Percentiles rank a stretch among this genome's conserved stretches.
phyloP scores from a whole-genome alignment of 2,329 filamentous ascomycete genomes.

The Colletotrichum truncatum region DNA sequence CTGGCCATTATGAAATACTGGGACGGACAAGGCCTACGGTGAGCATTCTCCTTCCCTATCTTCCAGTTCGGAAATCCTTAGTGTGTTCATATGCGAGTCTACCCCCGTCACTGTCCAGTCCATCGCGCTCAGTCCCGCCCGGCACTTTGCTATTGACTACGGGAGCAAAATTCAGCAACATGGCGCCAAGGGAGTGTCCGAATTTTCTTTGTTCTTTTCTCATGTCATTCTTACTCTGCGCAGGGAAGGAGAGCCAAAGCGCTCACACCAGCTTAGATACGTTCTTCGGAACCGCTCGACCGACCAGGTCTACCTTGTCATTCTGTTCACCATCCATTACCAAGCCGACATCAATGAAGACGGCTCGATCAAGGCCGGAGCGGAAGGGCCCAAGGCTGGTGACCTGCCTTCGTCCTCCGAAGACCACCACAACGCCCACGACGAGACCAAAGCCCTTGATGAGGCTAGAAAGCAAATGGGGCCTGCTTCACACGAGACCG shows the following conservation, averaged over 20 bases:
- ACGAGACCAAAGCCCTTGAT: slow-evolving; percentile 47
- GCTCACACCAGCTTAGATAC: slow-evolving; percentile 89
- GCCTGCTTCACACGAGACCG: slow-evolving; percentile 33
- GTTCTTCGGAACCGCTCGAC: slow-evolving; percentile 85
- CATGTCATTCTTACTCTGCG: slow-evolving; percentile 33
- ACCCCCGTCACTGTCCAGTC: background rate
- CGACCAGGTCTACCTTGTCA: slow-evolving; percentile 79
- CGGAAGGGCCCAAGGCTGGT: slow-evolving; percentile 41
- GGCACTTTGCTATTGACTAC: background rate
- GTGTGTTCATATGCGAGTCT: slow-evolving; percentile 12
- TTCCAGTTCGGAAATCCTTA: background rate
- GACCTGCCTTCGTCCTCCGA: slow-evolving; percentile 20
- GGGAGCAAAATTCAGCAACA: background rate
- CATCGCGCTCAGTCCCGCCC: background rate
- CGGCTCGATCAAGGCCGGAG: slow-evolving; percentile 58
- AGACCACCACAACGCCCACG: slow-evolving; percentile 36
- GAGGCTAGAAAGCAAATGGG: slow-evolving; percentile 49
- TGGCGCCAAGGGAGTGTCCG: background rate
- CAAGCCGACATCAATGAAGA: slow-evolving; percentile 72
- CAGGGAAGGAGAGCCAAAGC: slow-evolving; percentile 53
- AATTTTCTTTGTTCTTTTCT: slow-evolving; percentile 5
- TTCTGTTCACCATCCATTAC: slow-evolving; percentile 81
- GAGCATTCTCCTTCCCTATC: slow-evolving; percentile 45
- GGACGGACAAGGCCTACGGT: slow-evolving; percentile 82
- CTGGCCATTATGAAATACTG: slow-evolving; percentile 80